These are phyloP conservation scores for Trichosporon asahii DNA, from an alignment of 1,284 basidiomycete species.

Conservation along the genomic window DNA sequence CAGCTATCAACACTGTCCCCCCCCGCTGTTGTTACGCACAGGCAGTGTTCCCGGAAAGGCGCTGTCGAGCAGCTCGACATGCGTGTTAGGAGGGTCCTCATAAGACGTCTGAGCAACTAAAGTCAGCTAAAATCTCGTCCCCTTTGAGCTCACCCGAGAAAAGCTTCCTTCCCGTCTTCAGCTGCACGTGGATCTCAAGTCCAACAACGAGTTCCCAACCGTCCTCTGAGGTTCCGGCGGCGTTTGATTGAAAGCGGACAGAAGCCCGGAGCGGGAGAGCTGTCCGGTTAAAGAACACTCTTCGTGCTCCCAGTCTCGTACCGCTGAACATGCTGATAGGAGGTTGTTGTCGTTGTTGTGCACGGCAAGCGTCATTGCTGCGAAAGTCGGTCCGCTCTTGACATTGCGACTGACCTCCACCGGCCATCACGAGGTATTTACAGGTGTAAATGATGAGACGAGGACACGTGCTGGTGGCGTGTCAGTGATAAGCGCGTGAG, in stretches of 20 bases:
- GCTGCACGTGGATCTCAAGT: conserved; percentile 92
- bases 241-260: not conserved
- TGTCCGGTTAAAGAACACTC: not conserved
- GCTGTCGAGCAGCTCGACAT: conserved; percentile 80
- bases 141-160: conserved; percentile 68
- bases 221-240: not conserved
- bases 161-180: conserved; percentile 80
- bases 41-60: conserved; percentile 91
- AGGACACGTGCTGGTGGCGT: not conserved
- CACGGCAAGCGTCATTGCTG: not conserved
- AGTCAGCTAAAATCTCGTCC: not conserved
- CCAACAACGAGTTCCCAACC: conserved; percentile 87
- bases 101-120: conserved; percentile 35
- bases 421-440: not conserved
- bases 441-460: not conserved
- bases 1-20: not conserved
- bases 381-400: not conserved
- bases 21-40: conserved; percentile 54
- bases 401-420: conserved; percentile 1
- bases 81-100: conserved; percentile 56
- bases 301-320: not conserved
- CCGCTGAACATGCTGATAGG: not conserved
- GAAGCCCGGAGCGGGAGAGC: not conserved
- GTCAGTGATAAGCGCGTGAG: conserved; percentile 6
- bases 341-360: not conserved